Percentiles rank a stretch among this genome's conserved stretches.
Conservation (phyloP, 768 basidiomycete species). For the Russula abietina region DNA sequence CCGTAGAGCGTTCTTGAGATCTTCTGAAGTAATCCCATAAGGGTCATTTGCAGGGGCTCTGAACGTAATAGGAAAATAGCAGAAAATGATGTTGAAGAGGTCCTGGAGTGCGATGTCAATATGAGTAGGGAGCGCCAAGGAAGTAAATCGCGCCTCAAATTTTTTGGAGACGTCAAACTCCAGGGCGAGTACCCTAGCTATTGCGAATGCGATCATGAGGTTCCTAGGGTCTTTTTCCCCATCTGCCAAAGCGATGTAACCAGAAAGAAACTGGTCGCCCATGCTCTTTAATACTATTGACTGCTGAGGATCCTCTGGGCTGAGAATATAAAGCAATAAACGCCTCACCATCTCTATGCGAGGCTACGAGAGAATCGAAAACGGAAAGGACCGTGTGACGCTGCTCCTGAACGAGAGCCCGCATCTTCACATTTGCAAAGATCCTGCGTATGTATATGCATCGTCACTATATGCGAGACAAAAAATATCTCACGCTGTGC, state of each 20-base stretch:
- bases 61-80: slow-evolving; percentile 98
- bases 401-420: slow-evolving; percentile 71
- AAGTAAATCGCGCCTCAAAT: slow-evolving; percentile 58
- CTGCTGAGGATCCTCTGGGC: slow-evolving; percentile 13
- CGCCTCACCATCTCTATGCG: slow-evolving; percentile 48
- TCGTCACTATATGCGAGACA: neutral
- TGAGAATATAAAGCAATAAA: neutral
- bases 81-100: slow-evolving; percentile 92
- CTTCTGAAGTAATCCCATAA: slow-evolving; percentile 84
- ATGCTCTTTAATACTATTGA: slow-evolving; percentile 59
- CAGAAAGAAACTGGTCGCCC: slow-evolving; percentile 64
- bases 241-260: slow-evolving; percentile 77
- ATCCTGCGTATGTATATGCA: slow-evolving; percentile 42
- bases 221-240: slow-evolving; percentile 98
- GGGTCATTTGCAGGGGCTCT: slow-evolving; percentile 90
- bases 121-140: neutral
- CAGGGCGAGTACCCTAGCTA: slow-evolving; percentile 76
- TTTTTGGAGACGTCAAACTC: slow-evolving; percentile 76
- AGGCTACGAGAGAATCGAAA: slow-evolving; percentile 69
- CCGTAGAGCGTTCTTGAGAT: slow-evolving; percentile 71
- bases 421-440: slow-evolving; percentile 75
- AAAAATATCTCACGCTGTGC: slow-evolving; percentile 48
- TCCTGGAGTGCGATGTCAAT: slow-evolving; percentile 43
- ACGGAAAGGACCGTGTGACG: slow-evolving; percentile 78
- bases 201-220: slow-evolving; percentile 81